phyloP scores from a whole-genome alignment of 495 filamentous ascomycete genomes.

The Penicillium paradoxum region DNA sequence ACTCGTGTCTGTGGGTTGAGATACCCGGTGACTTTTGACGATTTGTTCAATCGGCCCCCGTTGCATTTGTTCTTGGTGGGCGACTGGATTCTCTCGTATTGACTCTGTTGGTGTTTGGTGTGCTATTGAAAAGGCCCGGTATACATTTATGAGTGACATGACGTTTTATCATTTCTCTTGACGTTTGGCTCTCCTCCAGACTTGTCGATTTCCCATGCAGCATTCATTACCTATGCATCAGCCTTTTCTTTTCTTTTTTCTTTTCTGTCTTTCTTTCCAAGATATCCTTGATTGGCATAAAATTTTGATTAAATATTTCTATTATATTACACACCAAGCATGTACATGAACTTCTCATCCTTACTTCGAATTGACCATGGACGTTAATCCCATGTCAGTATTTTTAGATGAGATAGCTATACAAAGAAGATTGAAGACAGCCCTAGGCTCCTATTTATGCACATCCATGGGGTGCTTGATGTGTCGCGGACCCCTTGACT shows the following conservation, averaged over 20 bases:
- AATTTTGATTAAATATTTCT: neutral
- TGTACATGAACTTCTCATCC: slow-evolving; percentile 3
- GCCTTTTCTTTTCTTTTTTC: slow-evolving; percentile 11
- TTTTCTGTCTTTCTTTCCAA: neutral
- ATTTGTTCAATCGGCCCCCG: slow-evolving; percentile 17
- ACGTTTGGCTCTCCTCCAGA: neutral
- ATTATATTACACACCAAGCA: slow-evolving; percentile 1
- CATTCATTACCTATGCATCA: slow-evolving; percentile 24
- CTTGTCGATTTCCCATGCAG: slow-evolving; percentile 4
- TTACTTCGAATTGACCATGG: neutral
- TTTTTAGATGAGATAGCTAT: no score
- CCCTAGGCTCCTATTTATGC: no score
- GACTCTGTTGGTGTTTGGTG: slow-evolving; percentile 3
- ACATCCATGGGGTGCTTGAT: no score
- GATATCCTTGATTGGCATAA: slow-evolving; percentile 10
- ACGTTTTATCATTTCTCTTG: slow-evolving; percentile 5
- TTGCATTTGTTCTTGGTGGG: slow-evolving; percentile 11
- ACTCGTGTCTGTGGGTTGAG: slow-evolving; percentile 27
- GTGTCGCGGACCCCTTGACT: no score
- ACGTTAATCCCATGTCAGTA: neutral
- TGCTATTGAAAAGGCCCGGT: neutral
- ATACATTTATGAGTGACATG: slow-evolving; percentile 9
- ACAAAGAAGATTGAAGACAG: no score
- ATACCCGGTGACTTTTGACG: slow-evolving; percentile 24
- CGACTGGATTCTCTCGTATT: neutral